These are phyloP conservation scores for Xylaria sp. DNA, from an alignment of 2,329 filamentous ascomycete genomes.

Conservation along the genomic window DNA sequence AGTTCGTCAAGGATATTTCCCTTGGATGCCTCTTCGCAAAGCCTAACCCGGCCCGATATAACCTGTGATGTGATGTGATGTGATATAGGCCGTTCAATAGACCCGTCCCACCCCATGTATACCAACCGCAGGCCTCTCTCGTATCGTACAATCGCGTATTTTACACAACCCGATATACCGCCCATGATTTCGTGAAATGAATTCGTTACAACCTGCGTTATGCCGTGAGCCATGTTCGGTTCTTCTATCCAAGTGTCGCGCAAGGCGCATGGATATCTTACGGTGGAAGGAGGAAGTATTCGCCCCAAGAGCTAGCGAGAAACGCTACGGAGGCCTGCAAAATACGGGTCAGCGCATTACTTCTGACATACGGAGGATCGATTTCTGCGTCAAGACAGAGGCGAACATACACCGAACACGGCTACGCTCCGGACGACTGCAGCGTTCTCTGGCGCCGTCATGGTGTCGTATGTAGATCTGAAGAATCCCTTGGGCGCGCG, in stretches of 20 bases:
- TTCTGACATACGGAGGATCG: not conserved
- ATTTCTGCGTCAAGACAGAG: not conserved
- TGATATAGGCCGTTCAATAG: constrained; percentile 3
- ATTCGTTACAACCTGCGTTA: constrained; percentile 8
- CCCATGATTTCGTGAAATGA: not conserved
- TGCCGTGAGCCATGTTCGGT: constrained; percentile 3
- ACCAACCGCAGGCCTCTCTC: not conserved
- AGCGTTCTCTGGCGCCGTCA: constrained; percentile 70
- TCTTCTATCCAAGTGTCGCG: not conserved
- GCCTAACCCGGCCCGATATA: constrained; percentile 7
- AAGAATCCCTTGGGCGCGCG: constrained; percentile 57
- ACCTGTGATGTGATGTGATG: too few relatives aligned
- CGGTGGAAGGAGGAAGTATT: constrained; percentile 68
- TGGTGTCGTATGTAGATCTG: constrained; percentile 59
- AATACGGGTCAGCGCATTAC: constrained; percentile 3
- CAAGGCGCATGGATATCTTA: constrained; percentile 39
- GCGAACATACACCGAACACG: constrained; percentile 66
- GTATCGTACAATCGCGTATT: constrained; percentile 17
- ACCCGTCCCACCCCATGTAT: constrained; percentile 7
- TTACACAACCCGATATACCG: not conserved
- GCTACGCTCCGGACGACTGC: constrained; percentile 69
- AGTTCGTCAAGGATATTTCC: constrained; percentile 12
- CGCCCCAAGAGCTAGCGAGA: constrained; percentile 68
- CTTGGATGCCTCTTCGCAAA: constrained; percentile 10
- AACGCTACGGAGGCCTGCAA: constrained; percentile 65